Evolutionary conservation across 1,139 yeast genomes (phyloP).

Genomic region (Yamadazyma songkhlaensis): DNA sequence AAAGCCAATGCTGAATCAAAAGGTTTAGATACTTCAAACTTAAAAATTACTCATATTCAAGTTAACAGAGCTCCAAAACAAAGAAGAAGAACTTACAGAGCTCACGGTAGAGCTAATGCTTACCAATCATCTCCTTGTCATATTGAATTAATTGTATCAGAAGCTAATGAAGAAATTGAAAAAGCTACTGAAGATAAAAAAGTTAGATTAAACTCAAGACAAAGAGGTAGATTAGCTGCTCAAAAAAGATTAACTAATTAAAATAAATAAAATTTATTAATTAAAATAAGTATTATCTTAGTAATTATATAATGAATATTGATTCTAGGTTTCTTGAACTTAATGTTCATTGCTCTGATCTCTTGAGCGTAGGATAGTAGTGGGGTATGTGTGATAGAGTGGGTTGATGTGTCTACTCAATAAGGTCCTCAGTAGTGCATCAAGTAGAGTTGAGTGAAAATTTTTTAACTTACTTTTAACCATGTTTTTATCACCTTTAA

Average conservation of each 20-base stretch:
- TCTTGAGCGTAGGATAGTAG: too few species aligned
- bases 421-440: too few species aligned
- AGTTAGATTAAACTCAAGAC: constrained; percentile 84
- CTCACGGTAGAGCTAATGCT: constrained; percentile 99
- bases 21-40: constrained; percentile 94
- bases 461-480: too few species aligned
- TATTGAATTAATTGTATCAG: constrained; percentile 96
- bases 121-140: constrained; percentile 98
- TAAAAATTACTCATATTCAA: constrained; percentile 97
- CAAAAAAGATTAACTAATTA: constrained; percentile 56
- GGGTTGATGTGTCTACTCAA: too few species aligned
- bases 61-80: constrained; percentile 99
- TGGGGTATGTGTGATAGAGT: too few species aligned
- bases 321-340: not conserved
- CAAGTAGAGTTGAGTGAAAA: too few species aligned
- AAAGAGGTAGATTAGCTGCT: constrained; percentile 87
- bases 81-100: constrained; percentile 99
- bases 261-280: constrained; percentile 15
- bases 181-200: constrained; percentile 87
- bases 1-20: constrained; percentile 99
- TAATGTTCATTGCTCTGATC: too few species aligned
- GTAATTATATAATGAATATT: constrained; percentile 4
- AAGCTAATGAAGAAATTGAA: constrained; percentile 90
- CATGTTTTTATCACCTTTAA: too few species aligned
- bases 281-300: constrained; percentile 12